phyloP scores from a whole-genome alignment of 2,329 filamentous ascomycete species.

The Phialophora chinensis region DNA sequence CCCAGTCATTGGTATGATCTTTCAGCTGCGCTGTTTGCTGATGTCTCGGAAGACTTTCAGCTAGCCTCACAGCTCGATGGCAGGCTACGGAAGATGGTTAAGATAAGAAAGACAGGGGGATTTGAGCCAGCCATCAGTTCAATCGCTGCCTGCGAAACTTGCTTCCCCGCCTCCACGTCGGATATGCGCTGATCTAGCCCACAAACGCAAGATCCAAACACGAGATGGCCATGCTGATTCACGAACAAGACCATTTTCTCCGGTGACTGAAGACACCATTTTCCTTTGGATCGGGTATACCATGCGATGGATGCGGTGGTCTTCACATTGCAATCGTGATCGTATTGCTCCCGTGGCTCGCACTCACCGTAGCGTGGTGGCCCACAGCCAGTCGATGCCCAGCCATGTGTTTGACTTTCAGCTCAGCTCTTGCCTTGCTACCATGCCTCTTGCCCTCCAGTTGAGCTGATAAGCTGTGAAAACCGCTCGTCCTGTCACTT shows the following conservation, averaged over 20 bases:
- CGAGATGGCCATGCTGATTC: background rate
- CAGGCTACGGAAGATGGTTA: background rate
- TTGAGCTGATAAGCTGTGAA: conserved; percentile 6
- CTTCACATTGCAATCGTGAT: conserved; percentile 1
- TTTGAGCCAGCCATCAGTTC: background rate
- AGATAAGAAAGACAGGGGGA: background rate
- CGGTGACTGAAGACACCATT: background rate
- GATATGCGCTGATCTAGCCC: background rate
- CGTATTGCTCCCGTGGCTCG: background rate
- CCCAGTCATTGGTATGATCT: background rate
- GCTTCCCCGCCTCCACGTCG: background rate
- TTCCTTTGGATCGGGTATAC: background rate
- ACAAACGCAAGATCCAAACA: too few relatives aligned
- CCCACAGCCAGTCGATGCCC: background rate
- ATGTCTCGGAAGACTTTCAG: background rate
- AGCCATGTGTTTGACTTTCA: conserved; percentile 1
- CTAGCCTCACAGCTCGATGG: background rate
- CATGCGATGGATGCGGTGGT: background rate
- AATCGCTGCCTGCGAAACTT: background rate
- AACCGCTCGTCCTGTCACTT: background rate
- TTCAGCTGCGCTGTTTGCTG: background rate
- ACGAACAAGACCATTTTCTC: background rate
- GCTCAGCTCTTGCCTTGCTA: background rate
- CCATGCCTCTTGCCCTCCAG: background rate
- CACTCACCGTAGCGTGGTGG: background rate